Evolutionary conservation across 2,329 filamentous ascomycete genomes (phyloP), one percentile per base, ranked within the genome.

Genomic region (Scedosporium dehoogii): DNA sequence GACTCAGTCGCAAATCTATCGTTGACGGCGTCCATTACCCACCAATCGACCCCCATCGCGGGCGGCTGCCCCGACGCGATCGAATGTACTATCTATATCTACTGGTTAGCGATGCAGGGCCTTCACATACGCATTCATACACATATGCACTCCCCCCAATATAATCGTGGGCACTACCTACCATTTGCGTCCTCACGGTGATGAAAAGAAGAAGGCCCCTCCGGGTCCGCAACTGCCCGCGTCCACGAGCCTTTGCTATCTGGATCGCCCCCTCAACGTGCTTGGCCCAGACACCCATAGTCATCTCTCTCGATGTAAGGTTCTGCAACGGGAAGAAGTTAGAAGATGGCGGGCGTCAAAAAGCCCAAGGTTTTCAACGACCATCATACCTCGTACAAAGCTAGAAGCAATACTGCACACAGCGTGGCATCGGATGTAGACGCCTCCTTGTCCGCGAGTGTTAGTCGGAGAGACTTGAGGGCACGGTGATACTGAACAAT

Each of bases 231-330:
- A 85, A 69, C 67, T 85, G 82, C 65, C 81, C 79, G 66, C 77
- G 79, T 4, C 84, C 83, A 56, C 85, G 78, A 9, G 80, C 77
- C 69, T 81, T 83, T 61, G 85, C 81, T 1, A 87, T 74, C 66
- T 84, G 80, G 38, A 86, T 80, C n/a, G 85, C 85, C 3, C 84
- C 85, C 64, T 86, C 81, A n/a, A 83, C 79, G 67, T 87, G 85
- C 9, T 83, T 84, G 3, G 82, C 83, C 85, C 85, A 87, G 23
- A 25, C 23, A 16, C 46, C 48, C 69, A 81, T 79, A 41, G 79
- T 81, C 59, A 82, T 72, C 60, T 81, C 78, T 63, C 79, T 81
- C 12, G 81, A 79, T 0, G 79, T 80, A 55, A 86, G 85, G 62
- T 78, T 83, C 72, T 61, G 27, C 27, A 44, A 16, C n/a, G 12